phyloP scores from a whole-genome alignment of 768 basidiomycete species.

The Hortiboletus flavorubellus region DNA sequence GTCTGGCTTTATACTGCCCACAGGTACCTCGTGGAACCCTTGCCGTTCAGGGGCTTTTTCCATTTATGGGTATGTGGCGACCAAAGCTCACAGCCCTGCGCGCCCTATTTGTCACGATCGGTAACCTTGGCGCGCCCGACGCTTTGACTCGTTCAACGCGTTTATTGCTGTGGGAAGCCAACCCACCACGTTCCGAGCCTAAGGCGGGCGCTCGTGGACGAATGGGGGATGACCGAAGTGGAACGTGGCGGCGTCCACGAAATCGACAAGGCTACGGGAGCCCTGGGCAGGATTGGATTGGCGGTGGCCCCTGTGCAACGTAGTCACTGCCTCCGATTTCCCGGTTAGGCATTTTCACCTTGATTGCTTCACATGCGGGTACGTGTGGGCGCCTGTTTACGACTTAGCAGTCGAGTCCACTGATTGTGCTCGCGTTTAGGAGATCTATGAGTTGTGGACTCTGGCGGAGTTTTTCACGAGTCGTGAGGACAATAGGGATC shows the following conservation, averaged over 20 bases:
- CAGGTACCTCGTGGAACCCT: slow-evolving; percentile 9
- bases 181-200: background rate
- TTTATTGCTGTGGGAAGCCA: background rate
- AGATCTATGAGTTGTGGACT: slow-evolving; percentile 2
- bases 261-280: background rate
- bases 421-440: background rate
- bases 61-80: slow-evolving; percentile 21
- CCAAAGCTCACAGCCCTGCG: slow-evolving; percentile 13
- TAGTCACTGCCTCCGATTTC: background rate
- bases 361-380: slow-evolving; percentile 3
- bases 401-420: background rate
- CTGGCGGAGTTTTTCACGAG: slow-evolving; percentile 1
- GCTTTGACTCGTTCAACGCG: slow-evolving; percentile 21
- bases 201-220: background rate
- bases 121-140: background rate
- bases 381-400: slow-evolving; percentile 10
- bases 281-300: too few relatives aligned
- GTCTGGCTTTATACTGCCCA: slow-evolving; percentile 18
- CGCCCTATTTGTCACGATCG: slow-evolving; percentile 1
- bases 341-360: background rate
- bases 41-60: slow-evolving; percentile 23
- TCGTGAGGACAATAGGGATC: slow-evolving; percentile 16
- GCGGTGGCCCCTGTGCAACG: background rate
- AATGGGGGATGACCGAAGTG: background rate
- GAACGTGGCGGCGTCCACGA: background rate